Evolutionary conservation across 352 stramenopile species (phyloP), one percentile per base, ranked within the genome.

Genomic region (Elongisporangium undulatum): DNA sequence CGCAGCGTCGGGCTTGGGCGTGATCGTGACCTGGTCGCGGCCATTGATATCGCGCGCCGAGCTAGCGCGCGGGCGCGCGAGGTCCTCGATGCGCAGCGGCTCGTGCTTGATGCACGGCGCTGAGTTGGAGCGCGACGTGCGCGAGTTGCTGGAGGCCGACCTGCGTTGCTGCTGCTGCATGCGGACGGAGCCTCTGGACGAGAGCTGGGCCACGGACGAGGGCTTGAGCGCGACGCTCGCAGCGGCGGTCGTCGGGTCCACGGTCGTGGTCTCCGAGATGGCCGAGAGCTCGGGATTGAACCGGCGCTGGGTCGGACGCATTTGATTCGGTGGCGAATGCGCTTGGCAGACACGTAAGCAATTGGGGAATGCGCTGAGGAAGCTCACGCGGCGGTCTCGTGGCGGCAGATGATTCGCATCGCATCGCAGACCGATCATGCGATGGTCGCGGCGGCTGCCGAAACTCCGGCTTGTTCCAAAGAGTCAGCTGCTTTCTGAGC

Each of bases 211-310:
- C 20, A 53, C 22, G 19, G 19, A 53, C 13, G 20, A 53, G 20
- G 49, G 20, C 13, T 53, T 53, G 8, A 45, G 34, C 16, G 34
- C 34, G 34, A 45, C 34, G 34, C 34, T 45, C 12, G 17, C 34
- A 2, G 34, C 34, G 2, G 34, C n/a, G 53, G 19, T 69, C 54
- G 29, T 53, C 15, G 51, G 49, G 49, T 64, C 74, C n/a, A 85
- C 83, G 20, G 74, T 79, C 23, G 64, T 66, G 4, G 73, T 84
- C 64, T 89, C 75, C 38, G 78, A 83, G 58, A 89, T 89, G 21
- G 76, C 75, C 49, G 67, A 73, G 49, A 88, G 76, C 34, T 79
- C 66, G 1, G 78, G 76, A 45, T 45, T 45, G 34, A 45, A 45
- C 34, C 34, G 34, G 34, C 34, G 34, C 34, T 45, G 34, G 34